These are phyloP conservation scores for Trichoderma erinaceum DNA, from an alignment of 495 filamentous ascomycete species.

Conservation along the genomic window DNA sequence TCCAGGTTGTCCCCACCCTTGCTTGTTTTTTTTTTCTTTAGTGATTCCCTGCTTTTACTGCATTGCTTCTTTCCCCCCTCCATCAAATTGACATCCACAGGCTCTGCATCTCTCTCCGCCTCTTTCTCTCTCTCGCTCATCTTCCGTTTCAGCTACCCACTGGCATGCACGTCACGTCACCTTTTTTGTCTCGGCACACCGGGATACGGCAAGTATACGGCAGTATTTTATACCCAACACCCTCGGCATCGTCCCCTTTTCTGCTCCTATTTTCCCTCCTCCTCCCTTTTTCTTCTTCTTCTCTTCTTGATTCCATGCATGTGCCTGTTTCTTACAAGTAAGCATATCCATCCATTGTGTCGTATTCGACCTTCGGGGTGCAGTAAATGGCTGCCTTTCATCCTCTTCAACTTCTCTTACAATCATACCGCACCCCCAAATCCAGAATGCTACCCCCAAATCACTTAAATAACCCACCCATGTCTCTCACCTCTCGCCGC, in stretches of 20 bases:
- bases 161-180: slow-evolving; percentile 9
- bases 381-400: background rate
- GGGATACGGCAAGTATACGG: background rate
- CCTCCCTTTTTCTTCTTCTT: background rate
- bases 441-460: background rate
- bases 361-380: background rate
- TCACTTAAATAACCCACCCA: background rate
- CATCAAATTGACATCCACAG: background rate
- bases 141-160: background rate
- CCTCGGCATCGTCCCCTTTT: background rate
- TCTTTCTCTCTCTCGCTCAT: background rate
- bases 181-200: background rate
- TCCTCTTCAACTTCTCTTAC: background rate
- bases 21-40: background rate
- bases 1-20: background rate
- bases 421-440: background rate
- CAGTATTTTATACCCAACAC: background rate
- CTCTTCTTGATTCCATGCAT: background rate
- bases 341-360: background rate
- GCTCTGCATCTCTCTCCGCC: background rate
- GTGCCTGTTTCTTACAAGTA: background rate
- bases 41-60: background rate
- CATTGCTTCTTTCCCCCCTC: background rate
- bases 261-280: background rate
- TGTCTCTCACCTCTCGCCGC: background rate